Percentiles rank a stretch among this genome's conserved stretches.
Evolutionary conservation across 169 alveolate species (phyloP).

Genomic region (Plasmodium malariae): DNA sequence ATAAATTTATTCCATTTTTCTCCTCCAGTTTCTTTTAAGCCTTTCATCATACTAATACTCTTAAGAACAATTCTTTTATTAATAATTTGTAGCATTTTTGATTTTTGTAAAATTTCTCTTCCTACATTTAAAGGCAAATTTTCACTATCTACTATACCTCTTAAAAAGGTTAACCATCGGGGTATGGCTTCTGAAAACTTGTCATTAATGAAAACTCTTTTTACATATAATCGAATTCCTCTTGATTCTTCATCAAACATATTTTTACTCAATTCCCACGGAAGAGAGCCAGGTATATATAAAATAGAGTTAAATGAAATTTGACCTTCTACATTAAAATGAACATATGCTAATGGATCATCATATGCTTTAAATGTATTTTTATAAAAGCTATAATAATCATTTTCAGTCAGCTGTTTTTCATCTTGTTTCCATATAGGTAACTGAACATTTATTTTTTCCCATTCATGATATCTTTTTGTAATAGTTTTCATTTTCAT

Average conservation of each 20-base stretch:
- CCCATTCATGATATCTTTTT: slow-evolving; percentile 89
- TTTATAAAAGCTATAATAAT: slow-evolving; percentile 95
- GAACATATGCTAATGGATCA: slow-evolving; percentile 98
- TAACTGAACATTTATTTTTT: slow-evolving; percentile 94
- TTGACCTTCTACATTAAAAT: slow-evolving; percentile 99
- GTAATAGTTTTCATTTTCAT: slow-evolving; percentile 88
- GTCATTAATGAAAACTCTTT: slow-evolving; percentile 98
- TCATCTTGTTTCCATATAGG: slow-evolving; percentile 97
- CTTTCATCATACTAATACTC: slow-evolving; percentile 93
- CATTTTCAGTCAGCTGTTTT: slow-evolving; percentile 94
- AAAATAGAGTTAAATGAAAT: slow-evolving; percentile 97
- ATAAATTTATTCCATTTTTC: slow-evolving; percentile 93
- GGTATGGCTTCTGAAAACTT: slow-evolving; percentile 97
- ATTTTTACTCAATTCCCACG: slow-evolving; percentile 89
- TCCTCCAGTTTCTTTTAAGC: slow-evolving; percentile 85
- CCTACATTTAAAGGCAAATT: slow-evolving; percentile 98
- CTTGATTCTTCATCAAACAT: slow-evolving; percentile 96
- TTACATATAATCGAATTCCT: slow-evolving; percentile 96
- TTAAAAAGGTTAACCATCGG: slow-evolving; percentile 95
- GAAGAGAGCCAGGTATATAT: slow-evolving; percentile 94
- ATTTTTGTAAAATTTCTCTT: slow-evolving; percentile 96
- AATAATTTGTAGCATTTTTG: slow-evolving; percentile 94
- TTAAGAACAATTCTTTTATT: slow-evolving; percentile 95
- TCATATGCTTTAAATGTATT: slow-evolving; percentile 95
- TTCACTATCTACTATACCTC: slow-evolving; percentile 99